phyloP scores from a whole-genome alignment of 2,329 filamentous ascomycete genomes.

The Geosmithia morbida region DNA sequence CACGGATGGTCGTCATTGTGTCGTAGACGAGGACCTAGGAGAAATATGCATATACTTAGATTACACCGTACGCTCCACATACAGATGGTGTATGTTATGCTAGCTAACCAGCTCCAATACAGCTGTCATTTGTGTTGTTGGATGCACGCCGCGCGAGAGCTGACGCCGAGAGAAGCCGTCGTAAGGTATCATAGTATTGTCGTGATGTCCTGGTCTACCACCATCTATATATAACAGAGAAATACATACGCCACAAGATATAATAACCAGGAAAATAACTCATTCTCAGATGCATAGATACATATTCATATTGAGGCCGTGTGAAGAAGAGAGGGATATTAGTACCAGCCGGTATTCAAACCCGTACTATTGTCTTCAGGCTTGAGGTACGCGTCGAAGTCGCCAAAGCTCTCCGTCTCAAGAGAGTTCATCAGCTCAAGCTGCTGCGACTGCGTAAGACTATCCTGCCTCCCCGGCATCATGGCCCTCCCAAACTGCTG shows the following conservation, averaged over 20 bases:
- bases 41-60: no score
- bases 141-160: no score
- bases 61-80: no score
- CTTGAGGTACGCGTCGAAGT: slow-evolving; percentile 47
- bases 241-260: background rate
- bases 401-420: slow-evolving; percentile 36
- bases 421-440: slow-evolving; percentile 69
- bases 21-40: no score
- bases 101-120: no score
- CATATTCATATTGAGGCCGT: background rate
- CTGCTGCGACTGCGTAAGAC: slow-evolving; percentile 67
- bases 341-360: slow-evolving; percentile 15
- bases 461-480: slow-evolving; percentile 36
- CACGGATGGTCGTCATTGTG: no score
- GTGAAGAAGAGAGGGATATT: background rate
- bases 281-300: background rate
- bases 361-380: slow-evolving; percentile 10
- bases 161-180: no score
- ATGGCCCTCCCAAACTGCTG: background rate
- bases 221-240: background rate
- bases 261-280: background rate
- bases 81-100: no score
- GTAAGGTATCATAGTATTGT: no score
- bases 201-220: no score
- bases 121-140: no score